phyloP scores from a whole-genome alignment of 2,329 filamentous ascomycete genomes.

The Cladosporium oxysporum region DNA sequence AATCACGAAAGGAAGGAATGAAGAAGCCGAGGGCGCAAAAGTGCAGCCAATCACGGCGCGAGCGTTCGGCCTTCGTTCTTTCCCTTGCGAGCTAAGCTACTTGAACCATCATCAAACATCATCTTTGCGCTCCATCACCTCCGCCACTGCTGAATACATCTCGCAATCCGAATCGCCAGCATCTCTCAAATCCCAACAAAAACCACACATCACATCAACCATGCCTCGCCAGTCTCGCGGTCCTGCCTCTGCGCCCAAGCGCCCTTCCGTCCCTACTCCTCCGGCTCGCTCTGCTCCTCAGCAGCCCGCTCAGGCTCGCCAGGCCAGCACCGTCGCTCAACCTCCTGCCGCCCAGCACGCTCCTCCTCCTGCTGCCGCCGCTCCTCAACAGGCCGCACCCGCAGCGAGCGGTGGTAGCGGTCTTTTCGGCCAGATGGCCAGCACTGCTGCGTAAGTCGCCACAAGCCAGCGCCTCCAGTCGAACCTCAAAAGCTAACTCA shows the following conservation, averaged over 20 bases:
- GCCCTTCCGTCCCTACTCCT: conserved; percentile 42
- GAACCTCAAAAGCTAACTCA: conserved; percentile 30
- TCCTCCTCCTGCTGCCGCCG: conserved; percentile 45
- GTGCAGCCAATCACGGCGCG: conserved; percentile 4
- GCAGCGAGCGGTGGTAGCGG: conserved; percentile 68
- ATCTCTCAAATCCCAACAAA: not conserved
- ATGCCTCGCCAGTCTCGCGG: conserved; percentile 54
- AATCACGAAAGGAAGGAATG: conserved; percentile 2
- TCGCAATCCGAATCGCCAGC: not conserved
- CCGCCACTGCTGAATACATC: conserved; percentile 4
- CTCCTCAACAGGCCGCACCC: conserved; percentile 36
- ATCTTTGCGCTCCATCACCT: conserved; percentile 1
- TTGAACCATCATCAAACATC: not conserved
- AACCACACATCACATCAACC: conserved; percentile 5
- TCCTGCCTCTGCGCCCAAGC: conserved; percentile 46
- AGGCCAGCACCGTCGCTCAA: conserved; percentile 31
- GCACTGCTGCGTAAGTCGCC: conserved; percentile 85
- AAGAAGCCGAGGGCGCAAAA: conserved; percentile 5
- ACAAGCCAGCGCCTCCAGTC: conserved; percentile 13
- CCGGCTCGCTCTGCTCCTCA: conserved; percentile 59
- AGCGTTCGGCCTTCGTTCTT: not conserved
- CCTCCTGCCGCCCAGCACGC: conserved; percentile 50
- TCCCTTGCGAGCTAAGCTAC: not conserved
- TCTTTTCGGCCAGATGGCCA: conserved; percentile 95
- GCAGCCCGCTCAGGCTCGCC: conserved; percentile 61